Evolutionary conservation across 805 yeast species (phyloP), one percentile per base, ranked within the genome.

Genomic region (Yamadazyma kitorensis): DNA sequence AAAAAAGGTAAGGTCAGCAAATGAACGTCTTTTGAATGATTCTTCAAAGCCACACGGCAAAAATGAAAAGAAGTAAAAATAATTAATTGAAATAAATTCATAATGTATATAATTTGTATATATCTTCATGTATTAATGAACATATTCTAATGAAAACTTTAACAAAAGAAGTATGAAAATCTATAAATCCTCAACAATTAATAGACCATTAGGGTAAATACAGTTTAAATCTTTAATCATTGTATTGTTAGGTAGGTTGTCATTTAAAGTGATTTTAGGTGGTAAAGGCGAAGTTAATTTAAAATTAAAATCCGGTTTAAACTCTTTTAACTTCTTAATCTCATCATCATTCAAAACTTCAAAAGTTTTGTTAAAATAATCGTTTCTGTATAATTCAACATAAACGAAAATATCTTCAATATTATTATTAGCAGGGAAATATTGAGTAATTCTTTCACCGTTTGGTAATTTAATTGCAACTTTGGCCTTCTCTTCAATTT

Each of bases 391-490:
- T 33, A 65, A 37, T 39, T 62, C 70, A 11, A 65, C 66, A 31
- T 54, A 64, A 16, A 48, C 45, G 33, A 59, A 66, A 1, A 67
- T 44, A 35, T 59, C 65, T 17, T 51, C 57, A 4, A 67, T 48
- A 2, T 37, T 42, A 29, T 39, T 36, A 5, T 49, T 54, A 5
- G 57, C 52, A 1, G 70, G 66, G 43, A 65, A 64, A 18, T 37
- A 44, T 11, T 52, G 36, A 0, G 63, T 59, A 5, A 76, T 52
- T 39, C 96, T 72, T 31, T 65, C 66, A 2, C 95, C 94, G 39
- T 68, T 60, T 1, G 72, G 72, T 25, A 86, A 52, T 44, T 91
- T 72, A 7, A 91, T 72, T 1, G 93, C 89, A 3, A 91, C 64
- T 24, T 82, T 72, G 7, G 93, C 80, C 19, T 36, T 44, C 17